Conservation (phyloP, 352 stramenopile genomes). For the Globisporangium cederbergense region DNA sequence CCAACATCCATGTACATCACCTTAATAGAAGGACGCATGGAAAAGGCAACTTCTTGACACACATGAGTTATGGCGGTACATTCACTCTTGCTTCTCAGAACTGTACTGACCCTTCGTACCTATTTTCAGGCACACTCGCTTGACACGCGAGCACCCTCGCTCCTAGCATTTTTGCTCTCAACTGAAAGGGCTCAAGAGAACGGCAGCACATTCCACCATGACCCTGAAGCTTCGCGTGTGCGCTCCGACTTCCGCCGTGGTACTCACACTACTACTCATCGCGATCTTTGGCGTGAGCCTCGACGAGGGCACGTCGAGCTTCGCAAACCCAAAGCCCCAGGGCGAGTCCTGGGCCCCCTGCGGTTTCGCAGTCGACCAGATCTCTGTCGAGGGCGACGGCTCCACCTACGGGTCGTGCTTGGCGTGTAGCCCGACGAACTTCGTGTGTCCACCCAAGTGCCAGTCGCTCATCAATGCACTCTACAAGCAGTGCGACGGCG, state of each 20-base stretch:
- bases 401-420: constrained; percentile 65
- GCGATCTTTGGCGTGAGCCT: constrained; percentile 8
- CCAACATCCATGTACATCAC: too few relatives aligned
- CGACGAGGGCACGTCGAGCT: constrained; percentile 28
- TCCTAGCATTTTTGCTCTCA: background rate
- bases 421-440: constrained; percentile 45
- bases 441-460: constrained; percentile 60
- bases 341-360: constrained; percentile 66
- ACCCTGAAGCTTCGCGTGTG: background rate
- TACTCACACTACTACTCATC: constrained; percentile 18
- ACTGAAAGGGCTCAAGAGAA: background rate
- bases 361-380: constrained; percentile 40
- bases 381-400: constrained; percentile 53
- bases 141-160: too few relatives aligned
- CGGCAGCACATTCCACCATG: background rate
- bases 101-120: background rate
- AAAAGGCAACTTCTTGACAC: background rate
- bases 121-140: background rate
- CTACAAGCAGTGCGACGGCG: constrained; percentile 60
- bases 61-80: background rate
- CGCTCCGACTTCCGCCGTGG: background rate
- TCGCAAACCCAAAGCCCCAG: constrained; percentile 49
- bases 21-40: too few relatives aligned
- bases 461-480: constrained; percentile 67
- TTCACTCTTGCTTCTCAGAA: background rate